Conservation (phyloP, 768 basidiomycete genomes). For the Tephrocybe sp. region DNA sequence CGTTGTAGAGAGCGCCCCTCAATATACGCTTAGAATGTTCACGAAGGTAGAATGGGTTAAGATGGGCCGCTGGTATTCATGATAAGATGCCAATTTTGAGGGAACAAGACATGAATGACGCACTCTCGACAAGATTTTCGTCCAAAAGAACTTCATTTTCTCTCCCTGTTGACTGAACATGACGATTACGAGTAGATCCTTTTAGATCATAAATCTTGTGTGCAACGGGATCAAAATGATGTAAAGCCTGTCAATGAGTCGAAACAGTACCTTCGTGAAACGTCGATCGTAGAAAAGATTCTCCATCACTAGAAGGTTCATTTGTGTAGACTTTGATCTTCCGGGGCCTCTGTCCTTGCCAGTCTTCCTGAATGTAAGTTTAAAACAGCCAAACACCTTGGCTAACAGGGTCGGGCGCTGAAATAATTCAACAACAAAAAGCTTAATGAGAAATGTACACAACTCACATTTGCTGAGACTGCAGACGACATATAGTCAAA, state of each 20-base stretch:
- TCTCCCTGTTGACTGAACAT: slow-evolving; percentile 85
- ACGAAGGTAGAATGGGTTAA: slow-evolving; percentile 89
- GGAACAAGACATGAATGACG: slow-evolving; percentile 30
- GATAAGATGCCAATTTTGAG: not conserved
- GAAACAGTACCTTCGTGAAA: slow-evolving; percentile 70
- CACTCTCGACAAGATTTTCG: slow-evolving; percentile 92
- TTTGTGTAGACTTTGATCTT: slow-evolving; percentile 78
- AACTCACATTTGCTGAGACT: slow-evolving; percentile 73
- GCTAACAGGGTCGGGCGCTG: slow-evolving; percentile 93
- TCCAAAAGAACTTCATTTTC: slow-evolving; percentile 94
- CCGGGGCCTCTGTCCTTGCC: slow-evolving; percentile 63
- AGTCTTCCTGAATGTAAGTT: slow-evolving; percentile 84
- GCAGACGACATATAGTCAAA: slow-evolving; percentile 99
- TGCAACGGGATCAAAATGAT: not conserved
- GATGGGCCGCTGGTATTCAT: slow-evolving; percentile 63
- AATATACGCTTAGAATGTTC: slow-evolving; percentile 95
- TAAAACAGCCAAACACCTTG: slow-evolving; percentile 96
- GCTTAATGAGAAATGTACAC: slow-evolving; percentile 4
- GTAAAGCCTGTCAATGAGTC: not conserved
- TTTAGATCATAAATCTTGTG: slow-evolving; percentile 92
- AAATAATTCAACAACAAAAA: slow-evolving; percentile 7
- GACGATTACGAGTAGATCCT: slow-evolving; percentile 91
- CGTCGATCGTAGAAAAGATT: slow-evolving; percentile 92
- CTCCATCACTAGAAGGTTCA: slow-evolving; percentile 98
- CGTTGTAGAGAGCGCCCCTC: slow-evolving; percentile 87